Evolutionary conservation across 2,329 filamentous ascomycete species (phyloP), one percentile per base, ranked within the genome.

Genomic region (Xylariaceae sp.): DNA sequence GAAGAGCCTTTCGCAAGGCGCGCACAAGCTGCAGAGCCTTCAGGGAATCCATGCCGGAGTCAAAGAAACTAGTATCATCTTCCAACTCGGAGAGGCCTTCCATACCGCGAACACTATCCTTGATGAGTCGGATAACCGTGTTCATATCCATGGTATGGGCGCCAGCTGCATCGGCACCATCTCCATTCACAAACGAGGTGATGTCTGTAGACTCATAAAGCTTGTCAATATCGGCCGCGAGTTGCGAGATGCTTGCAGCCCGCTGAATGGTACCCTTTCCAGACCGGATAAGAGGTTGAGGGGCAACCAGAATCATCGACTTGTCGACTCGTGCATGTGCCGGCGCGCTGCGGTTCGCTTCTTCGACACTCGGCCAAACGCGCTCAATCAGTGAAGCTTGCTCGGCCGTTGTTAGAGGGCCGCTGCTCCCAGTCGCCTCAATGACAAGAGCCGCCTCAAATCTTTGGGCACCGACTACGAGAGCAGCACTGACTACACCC

Each of bases 321-420:
- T 67, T 68, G 7, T 66, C 64, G 2, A 69, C 48, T 6, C 63
- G 63, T 2, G 67, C 67, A 37, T 69, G 67, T 1, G 66, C 66
- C 1, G 67, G 65, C 0, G 61, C 58, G 2, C 15, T 51, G 0
- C 30, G 53, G 30, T 69, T 69, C 1, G 66, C 65, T 34, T 69
- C 64, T 2, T 65, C 54, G 3, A 69, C 60, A 23, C 65, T 67
- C 1, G 63, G 65, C 66, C 67, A 69, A 1, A 68, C 54, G 1
- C 56, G 58, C 18, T 68, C 66, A 15, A 69, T 67, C 23, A 69
- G 41, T 8, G 62, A 56, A 1, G 65, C 65, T 17, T 67, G 45
- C 15, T 68, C 63, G 4, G 62, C 60, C 0, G 62, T 68, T 7
- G 51, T 57, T 1, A 60, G 17, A n/a, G 41, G 2, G 8, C 10